Evolutionary conservation across 352 stramenopile genomes (phyloP), one percentile per base, ranked within the genome.

Genomic region (Phytophthora cryptogea): DNA sequence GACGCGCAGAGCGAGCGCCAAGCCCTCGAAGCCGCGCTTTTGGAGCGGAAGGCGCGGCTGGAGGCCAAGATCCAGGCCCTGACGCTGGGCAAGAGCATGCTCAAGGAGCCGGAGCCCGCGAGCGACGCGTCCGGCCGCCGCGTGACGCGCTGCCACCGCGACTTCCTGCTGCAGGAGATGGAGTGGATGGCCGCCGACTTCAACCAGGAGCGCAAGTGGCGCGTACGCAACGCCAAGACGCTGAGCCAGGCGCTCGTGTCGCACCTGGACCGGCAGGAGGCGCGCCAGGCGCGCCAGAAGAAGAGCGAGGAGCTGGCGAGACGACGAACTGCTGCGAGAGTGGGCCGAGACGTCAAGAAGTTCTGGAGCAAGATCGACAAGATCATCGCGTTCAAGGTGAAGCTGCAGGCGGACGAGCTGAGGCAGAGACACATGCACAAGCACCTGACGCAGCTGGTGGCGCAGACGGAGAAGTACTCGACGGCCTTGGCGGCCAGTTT

Each of bases 301-400:
- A 62, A 70, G 54, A 65, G 60, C n/a, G 54, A 67, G 23, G 70
- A 90, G 39, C 59, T 80, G 3, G 47, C 50, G 2, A 70, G 70
- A 17, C 73, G 83, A 0, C 66, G 86, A 30, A 41, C 92, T 0
- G 92, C 89, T 0, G 88, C 79, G 0, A 83, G 84, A 44, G 83
- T 99, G 0, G 86, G 80, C 0, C 59, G 96, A 2, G 82, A 97
- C 35, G 88, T 99, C 8, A 89, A 94, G 46, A 88, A 90, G 28
- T 98, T 97, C 50, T 99, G 97, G 97, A 78, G 68, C 35, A 99
- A 99, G 72, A 97, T 99, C 57, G 97, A 99, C 82, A 96, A 98
- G 60, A 89, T 99, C 46, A 96, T 99, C 47, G 86, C 87, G 20
- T 99, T 98, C 68, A 99, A 99, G 74, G 93, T 99, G 70, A 98